Base-by-base conservation (phyloP, 306 rosid species). In the Fragaria nilgerrensis region DNA sequence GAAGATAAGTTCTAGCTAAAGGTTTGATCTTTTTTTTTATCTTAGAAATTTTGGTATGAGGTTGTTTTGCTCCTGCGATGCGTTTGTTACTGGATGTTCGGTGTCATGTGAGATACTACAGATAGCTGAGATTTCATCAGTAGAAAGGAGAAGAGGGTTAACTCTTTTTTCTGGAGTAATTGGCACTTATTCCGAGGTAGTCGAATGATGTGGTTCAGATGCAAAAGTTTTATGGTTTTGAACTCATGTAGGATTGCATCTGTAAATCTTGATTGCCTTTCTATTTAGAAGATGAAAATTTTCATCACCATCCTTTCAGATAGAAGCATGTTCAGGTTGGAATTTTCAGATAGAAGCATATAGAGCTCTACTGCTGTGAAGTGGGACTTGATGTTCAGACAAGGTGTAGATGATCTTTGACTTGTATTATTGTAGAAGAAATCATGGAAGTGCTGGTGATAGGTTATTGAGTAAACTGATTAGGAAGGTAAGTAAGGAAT, bases 1-100 rank as follows among this genome's bases (percentile, higher is more conserved):
- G 96, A 93, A 73, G 97, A 91, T 58, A 91, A 88, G 74, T 75
- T 87, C 81, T 76, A 49, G 81, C 90, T 53, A 90, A 86, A 90
- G 93, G 98, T 90, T 81, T 70, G 76, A n/a, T 66, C 75, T 32
- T 3, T 3, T 27, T 27, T 2, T 32, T 3, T 2, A 32, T 32
- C 36, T 32, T 32, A 32, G 36, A 32, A 32, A 32, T 32, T 73
- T 8, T 12, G 36, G 25, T 70, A 34, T 22, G 74, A 65, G 59
- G 25, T 63, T 34, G 27, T 64, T 36, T 15, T 43, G 44, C 39
- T 55, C 5, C 39, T 58, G 5, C 13, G 7, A 15, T 29, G 66
- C 3, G 22, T 55, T 23, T 22, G 36, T 8, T 7, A 20, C 27
- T 16, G 55, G n/a, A 74, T 43, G 68, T 16, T 74, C 15, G 34